A percentile compares a stretch with the other conserved stretches of the same genome.
phyloP scores from a whole-genome alignment of 768 basidiomycete genomes.

The Suillus paluster region DNA sequence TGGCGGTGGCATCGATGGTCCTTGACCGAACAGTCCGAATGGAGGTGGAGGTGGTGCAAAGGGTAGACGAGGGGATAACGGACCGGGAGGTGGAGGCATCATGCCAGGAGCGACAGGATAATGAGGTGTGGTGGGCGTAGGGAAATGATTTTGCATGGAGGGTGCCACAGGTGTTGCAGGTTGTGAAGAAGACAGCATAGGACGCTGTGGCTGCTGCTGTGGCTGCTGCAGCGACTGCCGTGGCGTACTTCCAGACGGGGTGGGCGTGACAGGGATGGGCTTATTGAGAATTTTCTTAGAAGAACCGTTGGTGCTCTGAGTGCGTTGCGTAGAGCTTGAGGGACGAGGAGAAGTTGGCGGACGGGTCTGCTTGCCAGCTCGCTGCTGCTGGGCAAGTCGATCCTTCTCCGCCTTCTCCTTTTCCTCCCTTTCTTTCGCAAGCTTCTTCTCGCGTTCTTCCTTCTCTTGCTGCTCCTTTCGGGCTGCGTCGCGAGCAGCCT shows the following conservation, averaged over 20 bases:
- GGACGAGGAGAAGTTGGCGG: constrained; percentile 56
- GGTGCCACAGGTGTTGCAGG: constrained; percentile 48
- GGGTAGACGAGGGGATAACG: constrained; percentile 60
- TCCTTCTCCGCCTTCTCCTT: constrained; percentile 59
- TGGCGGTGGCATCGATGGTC: constrained; percentile 48
- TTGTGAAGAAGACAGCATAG: constrained; percentile 43
- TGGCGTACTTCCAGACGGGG: constrained; percentile 26
- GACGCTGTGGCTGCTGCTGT: constrained; percentile 43
- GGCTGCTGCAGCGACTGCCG: constrained; percentile 34
- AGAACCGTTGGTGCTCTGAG: constrained; percentile 49
- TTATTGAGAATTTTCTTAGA: constrained; percentile 70
- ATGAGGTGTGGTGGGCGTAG: constrained; percentile 52
- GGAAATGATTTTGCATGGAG: constrained; percentile 40
- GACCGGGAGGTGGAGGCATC: constrained; percentile 41
- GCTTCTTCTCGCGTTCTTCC: constrained; percentile 70
- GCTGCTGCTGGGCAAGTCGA: constrained; percentile 49
- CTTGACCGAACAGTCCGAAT: constrained; percentile 53
- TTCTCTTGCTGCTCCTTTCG: constrained; percentile 56
- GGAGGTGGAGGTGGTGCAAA: constrained; percentile 48
- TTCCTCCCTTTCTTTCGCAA: constrained; percentile 66
- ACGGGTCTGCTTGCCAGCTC: constrained; percentile 49
- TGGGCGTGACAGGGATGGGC: constrained; percentile 25
- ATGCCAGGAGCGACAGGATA: constrained; percentile 48
- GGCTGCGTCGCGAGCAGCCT: constrained; percentile 44
- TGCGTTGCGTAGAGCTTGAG: constrained; percentile 52